A percentile compares a stretch with the other conserved stretches of the same genome.
Conservation (phyloP, 805 yeast species). For the Kockiozyma suomiensis region DNA sequence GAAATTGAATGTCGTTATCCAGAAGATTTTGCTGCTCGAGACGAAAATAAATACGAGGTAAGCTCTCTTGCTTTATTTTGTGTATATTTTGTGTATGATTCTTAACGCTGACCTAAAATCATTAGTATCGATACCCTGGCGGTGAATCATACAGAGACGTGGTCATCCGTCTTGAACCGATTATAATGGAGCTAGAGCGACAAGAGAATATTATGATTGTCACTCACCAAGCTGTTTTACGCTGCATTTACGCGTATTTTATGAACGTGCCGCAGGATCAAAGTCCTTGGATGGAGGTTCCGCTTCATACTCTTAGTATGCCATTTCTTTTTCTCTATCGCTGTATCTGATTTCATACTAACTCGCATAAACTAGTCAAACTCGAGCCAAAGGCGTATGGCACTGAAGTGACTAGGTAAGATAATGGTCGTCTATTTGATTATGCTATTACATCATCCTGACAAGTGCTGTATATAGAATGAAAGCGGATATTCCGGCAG, state of each 20-base stretch:
- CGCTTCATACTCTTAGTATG: constrained; percentile 79
- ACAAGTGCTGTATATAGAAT: constrained; percentile 49
- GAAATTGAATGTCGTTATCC: constrained; percentile 85
- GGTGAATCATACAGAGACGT: constrained; percentile 98
- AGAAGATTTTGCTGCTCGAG: constrained; percentile 93
- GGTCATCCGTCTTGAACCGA: constrained; percentile 91
- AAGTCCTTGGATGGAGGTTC: constrained; percentile 99
- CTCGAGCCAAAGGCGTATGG: constrained; percentile 94
- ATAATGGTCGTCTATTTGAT: neutral
- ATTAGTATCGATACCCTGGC: constrained; percentile 86
- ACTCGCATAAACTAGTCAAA: constrained; percentile 49
- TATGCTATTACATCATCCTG: neutral
- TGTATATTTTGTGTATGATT: neutral
- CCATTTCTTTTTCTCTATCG: neutral
- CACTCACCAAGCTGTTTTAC: constrained; percentile 95
- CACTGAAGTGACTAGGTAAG: constrained; percentile 67
- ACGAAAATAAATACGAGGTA: constrained; percentile 84
- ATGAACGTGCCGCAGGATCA: constrained; percentile 98
- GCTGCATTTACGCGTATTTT: constrained; percentile 96
- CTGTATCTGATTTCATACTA: neutral
- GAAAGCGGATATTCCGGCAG: constrained; percentile 97
- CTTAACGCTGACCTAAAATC: no score
- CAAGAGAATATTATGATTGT: constrained; percentile 94
- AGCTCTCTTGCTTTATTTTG: constrained; percentile 7
- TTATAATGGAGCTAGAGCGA: constrained; percentile 96